Evolutionary conservation across 2,329 filamentous ascomycete species (phyloP).

Genomic region (Aspergillus vadensis): DNA sequence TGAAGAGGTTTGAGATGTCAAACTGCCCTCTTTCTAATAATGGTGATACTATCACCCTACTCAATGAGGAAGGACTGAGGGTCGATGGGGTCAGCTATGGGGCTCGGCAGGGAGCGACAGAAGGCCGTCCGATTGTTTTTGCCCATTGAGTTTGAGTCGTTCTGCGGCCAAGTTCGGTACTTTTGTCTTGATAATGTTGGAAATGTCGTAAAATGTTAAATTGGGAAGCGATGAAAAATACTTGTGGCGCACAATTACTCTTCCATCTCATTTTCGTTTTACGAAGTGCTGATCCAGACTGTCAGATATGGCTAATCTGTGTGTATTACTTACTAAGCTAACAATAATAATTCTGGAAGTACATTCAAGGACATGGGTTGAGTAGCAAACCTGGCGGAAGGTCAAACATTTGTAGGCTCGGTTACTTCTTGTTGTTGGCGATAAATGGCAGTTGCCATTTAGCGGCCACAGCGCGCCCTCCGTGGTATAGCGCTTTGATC

Average conservation of each 20-base stretch:
- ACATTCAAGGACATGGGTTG: rapidly evolving
- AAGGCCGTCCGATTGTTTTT: neutral
- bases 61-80: constrained; percentile 19
- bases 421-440: too few species aligned
- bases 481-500: too few species aligned
- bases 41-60: constrained; percentile 20
- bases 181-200: neutral
- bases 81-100: constrained; percentile 21
- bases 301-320: too few species aligned
- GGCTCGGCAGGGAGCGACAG: neutral
- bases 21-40: constrained; percentile 9
- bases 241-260: too few species aligned
- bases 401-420: too few species aligned
- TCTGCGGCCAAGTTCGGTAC: neutral
- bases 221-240: neutral
- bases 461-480: too few species aligned
- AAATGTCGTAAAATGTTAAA: neutral
- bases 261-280: too few species aligned
- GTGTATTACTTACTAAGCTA: too few species aligned
- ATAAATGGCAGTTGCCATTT: too few species aligned
- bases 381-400: too few species aligned
- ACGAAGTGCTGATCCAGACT: too few species aligned
- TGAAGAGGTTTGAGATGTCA: constrained; percentile 10
- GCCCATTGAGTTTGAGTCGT: neutral
- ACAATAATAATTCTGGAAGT: too few species aligned